Base-by-base conservation (phyloP, 257 asterid genomes). In the Fraxinus cuspidata region DNA sequence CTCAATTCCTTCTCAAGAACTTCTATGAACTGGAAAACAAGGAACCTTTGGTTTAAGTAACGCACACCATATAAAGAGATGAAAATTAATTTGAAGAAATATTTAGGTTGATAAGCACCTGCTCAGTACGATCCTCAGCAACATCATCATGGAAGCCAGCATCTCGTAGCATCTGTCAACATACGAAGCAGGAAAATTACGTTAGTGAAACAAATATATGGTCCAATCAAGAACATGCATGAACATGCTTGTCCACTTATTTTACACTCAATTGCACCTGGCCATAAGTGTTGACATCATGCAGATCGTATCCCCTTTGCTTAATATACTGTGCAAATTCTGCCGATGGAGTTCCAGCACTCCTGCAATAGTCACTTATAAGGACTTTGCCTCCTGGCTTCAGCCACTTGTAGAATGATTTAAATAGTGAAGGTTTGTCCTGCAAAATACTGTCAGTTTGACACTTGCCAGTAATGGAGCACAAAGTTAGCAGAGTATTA, bases 351-450 rank as follows among this genome's bases (percentile, higher is more conserved):
- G 91, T 68, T 63, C 94, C 99, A 44, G 93, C 88, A 37, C 73
- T 90, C 84, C 88, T 93, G 88, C 99, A 96, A 87, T 96, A 96
- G 84, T 96, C 99, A 58, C 91, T 92, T 37, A 90, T 92, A 27
- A 96, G 96, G 72, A 96, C 92, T 83, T 83, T 93, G 76, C 99
- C 99, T 58, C 99, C 98, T 2, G 99, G 99, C 84, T 92, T 93
- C 86, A 96, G 86, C 99, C 99, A 96, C 86, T 90, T 89, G 93
- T 92, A 86, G 91, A 96, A 96, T 12, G 94, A 89, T 79, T 86
- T 89, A 88, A 96, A 96, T 23, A 96, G 76, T 35, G 97, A 87
- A 29, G 95, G 97, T 81, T 96, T 96, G 89, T 96, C 99, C 99
- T 96, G 95, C 65, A 83, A 68, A 75, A 71, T 42, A 64, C n/a